Evolutionary conservation across 306 rosid genomes (phyloP).

Genomic region (Acacia melanoxylon): DNA sequence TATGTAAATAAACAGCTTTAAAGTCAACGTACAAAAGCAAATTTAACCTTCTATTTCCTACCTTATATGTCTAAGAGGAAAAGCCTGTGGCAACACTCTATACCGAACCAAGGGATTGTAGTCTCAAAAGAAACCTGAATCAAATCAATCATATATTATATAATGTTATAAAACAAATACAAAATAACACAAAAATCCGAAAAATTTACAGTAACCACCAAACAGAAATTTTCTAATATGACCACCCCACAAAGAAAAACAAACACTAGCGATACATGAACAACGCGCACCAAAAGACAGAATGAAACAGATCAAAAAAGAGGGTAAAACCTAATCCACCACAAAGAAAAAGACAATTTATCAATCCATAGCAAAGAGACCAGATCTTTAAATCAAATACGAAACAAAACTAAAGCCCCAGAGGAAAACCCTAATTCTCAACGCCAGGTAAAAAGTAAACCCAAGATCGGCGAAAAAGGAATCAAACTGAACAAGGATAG

Average conservation of each 20-base stretch:
- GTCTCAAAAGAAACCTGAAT: slow-evolving; percentile 7
- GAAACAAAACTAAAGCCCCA: neutral
- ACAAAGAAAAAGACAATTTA: neutral
- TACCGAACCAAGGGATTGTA: too few species aligned
- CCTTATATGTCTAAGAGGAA: slow-evolving; percentile 12
- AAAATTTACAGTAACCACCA: neutral
- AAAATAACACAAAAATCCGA: neutral
- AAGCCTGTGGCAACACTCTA: neutral
- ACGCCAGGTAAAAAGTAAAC: neutral
- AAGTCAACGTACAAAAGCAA: neutral
- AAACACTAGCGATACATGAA: neutral
- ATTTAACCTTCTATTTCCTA: slow-evolving; percentile 15
- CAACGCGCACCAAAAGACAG: neutral
- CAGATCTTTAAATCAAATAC: neutral
- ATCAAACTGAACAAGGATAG: neutral
- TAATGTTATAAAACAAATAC: neutral
- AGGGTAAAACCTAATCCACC: neutral
- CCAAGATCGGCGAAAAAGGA: neutral
- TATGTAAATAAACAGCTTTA: neutral
- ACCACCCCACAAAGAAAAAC: neutral
- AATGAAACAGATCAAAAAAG: neutral
- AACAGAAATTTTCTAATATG: neutral
- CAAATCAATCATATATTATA: neutral
- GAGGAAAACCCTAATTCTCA: neutral
- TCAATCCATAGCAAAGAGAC: neutral